Base-by-base conservation (phyloP, 176 grass and related monocot genomes). In the Areca catechu region DNA sequence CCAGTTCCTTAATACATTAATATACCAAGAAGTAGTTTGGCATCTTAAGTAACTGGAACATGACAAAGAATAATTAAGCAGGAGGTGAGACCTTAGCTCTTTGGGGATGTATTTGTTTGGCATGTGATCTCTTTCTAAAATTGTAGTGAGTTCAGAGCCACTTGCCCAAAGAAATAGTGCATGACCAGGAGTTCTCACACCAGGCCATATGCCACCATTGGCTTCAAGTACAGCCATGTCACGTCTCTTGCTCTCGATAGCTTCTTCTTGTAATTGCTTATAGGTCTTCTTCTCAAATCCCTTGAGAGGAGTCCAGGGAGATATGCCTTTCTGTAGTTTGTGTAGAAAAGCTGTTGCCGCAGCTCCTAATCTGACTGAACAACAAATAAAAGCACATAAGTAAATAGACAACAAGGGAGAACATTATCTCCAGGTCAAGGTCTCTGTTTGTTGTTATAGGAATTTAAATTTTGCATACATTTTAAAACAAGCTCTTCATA, bases 171-270 rank as follows among this genome's bases (percentile, higher is more conserved):
- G 63, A 53, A 76, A 76, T 37, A 67, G 6, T 15, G 65, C 63
- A 59, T 76, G 63, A 54, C 73, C 68, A 43, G 73, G 73, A 23
- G 48, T 60, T 60, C 63, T 66, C 24, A 68, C 65, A 61, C 73
- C 73, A 61, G 73, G 73, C 73, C 73, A 76, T 51, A 76, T 53
- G 5, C 73, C 73, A 53, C 24, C 73, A 48, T 76, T 76, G 18
- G 73, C 73, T 67, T 59, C 18, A 60, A 76, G 65, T n/a, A 76
- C 73, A 16, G 73, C 73, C 63, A 76, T 24, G n/a, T 76, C 73
- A 61, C 73, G 73, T 53, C 19, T 76, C 63, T 67, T 76, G 65
- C 73, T 68, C 19, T 68, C 73, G 23, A 76, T 76, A 59, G 73
- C 73, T 49, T 76, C 73, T 22, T 76, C 73, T 61, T 76, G 73